Base-by-base conservation (phyloP, 2,329 filamentous ascomycete genomes). In the Colletotrichum liriopes region DNA sequence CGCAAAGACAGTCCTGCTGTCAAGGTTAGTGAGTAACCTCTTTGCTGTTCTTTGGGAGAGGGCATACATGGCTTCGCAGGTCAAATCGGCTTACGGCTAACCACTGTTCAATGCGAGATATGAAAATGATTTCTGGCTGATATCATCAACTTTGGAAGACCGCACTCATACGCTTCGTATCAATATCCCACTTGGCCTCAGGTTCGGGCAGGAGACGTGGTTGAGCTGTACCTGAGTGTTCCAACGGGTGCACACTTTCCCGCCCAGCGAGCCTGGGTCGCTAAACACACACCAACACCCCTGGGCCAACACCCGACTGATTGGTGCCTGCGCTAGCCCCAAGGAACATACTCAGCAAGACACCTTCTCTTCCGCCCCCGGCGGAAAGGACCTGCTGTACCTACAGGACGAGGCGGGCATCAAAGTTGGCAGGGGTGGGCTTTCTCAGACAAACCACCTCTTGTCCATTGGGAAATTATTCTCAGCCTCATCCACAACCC, bases 1-100 rank as follows among this genome's bases (percentile, higher is more conserved):
- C 71, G 95, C 92, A 83, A 97, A 96, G 82, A 99, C 93, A 76
- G 95, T 94, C 96, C 95, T 98, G 77, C 65, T 43, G 61, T 47
- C 23, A 18, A 49, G 60, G 23, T 70, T 12, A 69, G 60, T 41
- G 59, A 52, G 64, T 63, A 39, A 68, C 61, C 23, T 26, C 23
- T 23, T 52, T 16, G n/a, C 43, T 41, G 7, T 29, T 16, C 18
- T 16, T 11, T 20, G 51, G 49, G 29, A 14, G 23, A 43, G 5
- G 45, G 26, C 29, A 43, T 32, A 71, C 67, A 71, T 71, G 61
- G 52, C 23, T 61, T 62, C 45, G 65, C 23, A 43, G 16, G 60
- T 65, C 55, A 56, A 47, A 18, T 39, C 60, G 65, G 32, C 52
- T 65, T 23, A 49, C 32, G 23, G 37, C 65, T 49, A 52, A 47